Base-by-base conservation (phyloP, 2,329 filamentous ascomycete genomes). In the Paecilomyces sp. region DNA sequence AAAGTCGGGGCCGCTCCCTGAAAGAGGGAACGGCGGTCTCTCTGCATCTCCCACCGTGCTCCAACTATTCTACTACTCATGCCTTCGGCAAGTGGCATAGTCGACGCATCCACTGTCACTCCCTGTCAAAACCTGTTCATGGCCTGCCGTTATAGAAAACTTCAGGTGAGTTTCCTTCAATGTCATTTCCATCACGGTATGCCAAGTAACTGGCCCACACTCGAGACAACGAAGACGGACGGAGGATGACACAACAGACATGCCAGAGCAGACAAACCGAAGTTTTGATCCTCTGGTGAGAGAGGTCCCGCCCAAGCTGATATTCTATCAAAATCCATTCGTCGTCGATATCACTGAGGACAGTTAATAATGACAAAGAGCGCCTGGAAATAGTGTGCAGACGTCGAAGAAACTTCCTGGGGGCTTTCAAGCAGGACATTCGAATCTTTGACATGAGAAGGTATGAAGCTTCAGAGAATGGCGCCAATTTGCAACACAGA, bases 271-370 rank as follows among this genome's bases (percentile, higher is more conserved):
- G 90, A 93, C 90, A 92, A 93, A 91, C 84, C 90, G 80, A 91
- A 87, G 81, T 91, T 92, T 91, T 95, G 91, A 95, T 88, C 80
- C 89, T 89, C 91, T 92, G 89, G 84, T 88, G 74, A 85, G 89
- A 91, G 91, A 91, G 89, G 90, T 91, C 90, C 91, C 82, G 60
- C 62, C 58, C 60, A 55, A 56, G 60, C 36, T 57, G 41, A 50
- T 41, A n/a, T 33, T 36, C 52, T 56, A n/a, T 31, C 54, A 59
- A 11, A 28, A 18, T 34, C 51, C 30, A 36, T 47, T 47, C 41
- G 6, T 15, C 41, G 7, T 47, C 41, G 41, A 47, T 15, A 22
- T 47, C 15, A n/a, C n/a, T 3, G n/a, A 22, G 41, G n/a, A 47
- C 9, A 15, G 3, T 18, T 18, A 8, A 47, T n/a, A 47, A 47